phyloP scores from a whole-genome alignment of 768 basidiomycete genomes.

The Baorangia bicolor region DNA sequence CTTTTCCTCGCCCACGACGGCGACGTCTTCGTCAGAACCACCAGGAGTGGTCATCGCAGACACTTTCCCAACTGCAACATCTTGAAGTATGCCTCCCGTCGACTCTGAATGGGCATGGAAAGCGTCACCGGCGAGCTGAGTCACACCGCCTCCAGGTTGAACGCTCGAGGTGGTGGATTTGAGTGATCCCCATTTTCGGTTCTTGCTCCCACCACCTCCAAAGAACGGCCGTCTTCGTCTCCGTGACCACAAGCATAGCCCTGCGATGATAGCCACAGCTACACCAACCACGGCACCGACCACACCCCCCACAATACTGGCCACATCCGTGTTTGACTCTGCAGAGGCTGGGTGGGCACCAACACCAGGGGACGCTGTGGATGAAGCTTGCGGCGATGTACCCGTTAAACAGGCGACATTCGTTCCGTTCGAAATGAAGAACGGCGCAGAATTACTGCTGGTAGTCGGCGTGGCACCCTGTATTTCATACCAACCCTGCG shows the following conservation, averaged over 20 bases:
- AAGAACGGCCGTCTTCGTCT: constrained; percentile 16
- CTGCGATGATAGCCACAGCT: constrained; percentile 30
- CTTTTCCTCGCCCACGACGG: constrained; percentile 24
- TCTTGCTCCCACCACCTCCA: constrained; percentile 29
- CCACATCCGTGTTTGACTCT: constrained; percentile 34
- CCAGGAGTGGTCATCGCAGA: constrained; percentile 19
- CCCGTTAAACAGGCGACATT: constrained; percentile 34
- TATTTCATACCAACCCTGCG: constrained; percentile 49
- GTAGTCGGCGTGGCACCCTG: constrained; percentile 16
- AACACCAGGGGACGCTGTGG: constrained; percentile 8
- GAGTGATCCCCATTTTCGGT: constrained; percentile 30
- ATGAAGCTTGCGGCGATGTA: constrained; percentile 10
- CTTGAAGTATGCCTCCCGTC: constrained; percentile 15
- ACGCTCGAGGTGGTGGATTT: constrained; percentile 21
- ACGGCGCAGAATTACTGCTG: constrained; percentile 26
- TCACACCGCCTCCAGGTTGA: neutral
- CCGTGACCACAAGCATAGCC: constrained; percentile 32
- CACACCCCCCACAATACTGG: constrained; percentile 52
- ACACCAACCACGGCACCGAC: constrained; percentile 45
- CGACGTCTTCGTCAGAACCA: constrained; percentile 23
- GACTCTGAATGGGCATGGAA: constrained; percentile 26
- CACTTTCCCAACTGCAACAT: constrained; percentile 8
- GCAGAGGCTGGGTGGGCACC: constrained; percentile 18
- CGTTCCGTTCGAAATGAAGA: constrained; percentile 39
- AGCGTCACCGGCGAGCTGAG: neutral